phyloP scores from a whole-genome alignment of 805 yeast species.

The Pichia cabralensis region DNA sequence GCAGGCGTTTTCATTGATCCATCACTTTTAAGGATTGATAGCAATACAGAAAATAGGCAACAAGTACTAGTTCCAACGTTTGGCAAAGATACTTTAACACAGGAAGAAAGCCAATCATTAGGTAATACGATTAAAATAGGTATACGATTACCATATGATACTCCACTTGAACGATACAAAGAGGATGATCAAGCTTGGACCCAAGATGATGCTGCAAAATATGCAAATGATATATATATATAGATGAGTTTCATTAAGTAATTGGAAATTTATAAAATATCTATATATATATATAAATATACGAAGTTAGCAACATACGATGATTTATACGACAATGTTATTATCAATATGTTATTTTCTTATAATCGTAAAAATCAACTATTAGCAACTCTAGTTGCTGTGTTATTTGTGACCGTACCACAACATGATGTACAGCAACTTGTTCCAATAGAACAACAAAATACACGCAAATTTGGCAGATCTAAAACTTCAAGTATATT shows the following conservation, averaged over 20 bases:
- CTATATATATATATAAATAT: not conserved
- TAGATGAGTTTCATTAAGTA: not conserved
- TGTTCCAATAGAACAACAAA: not conserved
- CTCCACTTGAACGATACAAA: slow-evolving; percentile 38
- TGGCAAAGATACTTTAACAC: slow-evolving; percentile 25
- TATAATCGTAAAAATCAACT: no score
- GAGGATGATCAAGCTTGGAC: slow-evolving; percentile 43
- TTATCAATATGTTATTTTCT: no score
- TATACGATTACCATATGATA: slow-evolving; percentile 41
- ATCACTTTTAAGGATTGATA: slow-evolving; percentile 12
- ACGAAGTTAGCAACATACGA: not conserved
- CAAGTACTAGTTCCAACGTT: slow-evolving; percentile 33
- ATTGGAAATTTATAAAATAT: not conserved
- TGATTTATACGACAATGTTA: no score
- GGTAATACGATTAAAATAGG: slow-evolving; percentile 19
- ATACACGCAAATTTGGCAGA: slow-evolving; percentile 3
- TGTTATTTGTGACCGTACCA: slow-evolving; percentile 5
- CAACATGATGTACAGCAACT: slow-evolving; percentile 7
- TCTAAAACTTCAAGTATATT: slow-evolving; percentile 11
- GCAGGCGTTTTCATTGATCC: slow-evolving; percentile 41
- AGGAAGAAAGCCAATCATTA: no score
- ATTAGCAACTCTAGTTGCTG: no score
- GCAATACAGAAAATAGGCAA: not conserved
- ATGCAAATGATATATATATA: no score
- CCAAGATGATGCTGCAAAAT: slow-evolving; percentile 10